Evolutionary conservation across 2,329 filamentous ascomycete species (phyloP), one percentile per base, ranked within the genome.

Genomic region (Scopulariopsis brevicaulis): DNA sequence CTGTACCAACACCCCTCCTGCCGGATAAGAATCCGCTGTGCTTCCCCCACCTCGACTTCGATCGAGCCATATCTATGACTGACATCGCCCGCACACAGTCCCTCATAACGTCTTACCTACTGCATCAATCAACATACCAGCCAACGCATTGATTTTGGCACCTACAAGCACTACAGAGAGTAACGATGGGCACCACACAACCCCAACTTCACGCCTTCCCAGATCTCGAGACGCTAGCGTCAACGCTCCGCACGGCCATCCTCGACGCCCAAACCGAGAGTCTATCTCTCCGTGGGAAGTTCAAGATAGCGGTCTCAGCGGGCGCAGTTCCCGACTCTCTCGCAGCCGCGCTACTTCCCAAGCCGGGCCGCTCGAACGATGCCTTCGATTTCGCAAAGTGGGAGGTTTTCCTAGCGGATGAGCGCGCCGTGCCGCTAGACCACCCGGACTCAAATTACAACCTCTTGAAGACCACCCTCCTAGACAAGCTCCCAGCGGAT

Each of bases 321-420:
- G 94, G 94, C 65, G 96, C 92, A 18, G 83, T 99, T 53, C 94
- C 94, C 59, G 87, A 90, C 68, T 89, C 87, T 15, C 86, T 97
- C 50, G 90, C 91, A 53, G 84, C 90, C 70, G 91, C 91, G 12
- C 83, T 97, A 11, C 83, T 97, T 28, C 68, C 82, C 64, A 74
- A 67, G 63, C 73, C 74, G 35, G 68, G 71, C 24, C 76, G 73
- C 11, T 68, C 73, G 46, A 69, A 85, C 59, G 88, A 91, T 68
- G 79, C 75, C 3, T 74, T 92, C 64, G 78, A 87, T 65, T 96
- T 95, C 73, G 77, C 80, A 69, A 90, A 89, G 71, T 99, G 94
- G 94, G 89, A 97, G 68, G 89, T 97, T 68, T 99, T 97, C 80
- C 97, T 96, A 73, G 93, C 93, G 68, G 94, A 99, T 70, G 94